These are phyloP conservation scores for Ammopiptanthus mongolicus DNA, from an alignment of 306 rosid species.

Conservation along the genomic window DNA sequence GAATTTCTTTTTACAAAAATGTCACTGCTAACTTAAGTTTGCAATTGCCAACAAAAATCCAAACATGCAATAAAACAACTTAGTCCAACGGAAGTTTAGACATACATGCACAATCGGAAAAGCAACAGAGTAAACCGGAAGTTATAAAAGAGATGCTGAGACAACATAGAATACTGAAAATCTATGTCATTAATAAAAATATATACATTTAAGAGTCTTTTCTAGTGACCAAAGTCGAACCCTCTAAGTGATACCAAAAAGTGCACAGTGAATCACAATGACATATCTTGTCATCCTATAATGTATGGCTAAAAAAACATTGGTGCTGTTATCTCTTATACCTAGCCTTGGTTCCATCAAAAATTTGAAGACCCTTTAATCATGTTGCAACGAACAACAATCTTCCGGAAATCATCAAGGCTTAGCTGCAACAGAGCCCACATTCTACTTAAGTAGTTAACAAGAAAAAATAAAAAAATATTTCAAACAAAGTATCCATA, in stretches of 20 bases:
- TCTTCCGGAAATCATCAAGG: conserved; percentile 72
- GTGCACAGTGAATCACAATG: neutral
- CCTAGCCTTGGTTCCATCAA: conserved; percentile 24
- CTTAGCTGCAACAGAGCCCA: conserved; percentile 49
- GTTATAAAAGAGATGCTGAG: neutral
- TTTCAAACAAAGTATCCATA: neutral
- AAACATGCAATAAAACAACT: no score
- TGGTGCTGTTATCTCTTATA: neutral
- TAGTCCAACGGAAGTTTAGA: neutral
- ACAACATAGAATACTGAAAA: neutral
- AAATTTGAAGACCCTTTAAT: conserved; percentile 38
- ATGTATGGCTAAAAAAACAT: neutral
- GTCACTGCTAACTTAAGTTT: no score
- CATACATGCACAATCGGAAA: neutral
- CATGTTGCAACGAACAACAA: conserved; percentile 78
- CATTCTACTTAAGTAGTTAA: neutral
- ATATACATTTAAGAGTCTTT: neutral
- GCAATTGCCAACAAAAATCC: no score
- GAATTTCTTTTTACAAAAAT: no score
- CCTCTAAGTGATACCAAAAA: neutral
- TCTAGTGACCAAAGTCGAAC: neutral
- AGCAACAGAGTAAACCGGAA: neutral
- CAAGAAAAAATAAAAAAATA: neutral
- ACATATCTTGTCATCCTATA: neutral
- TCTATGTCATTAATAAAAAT: neutral